Evolutionary conservation across 2,329 filamentous ascomycete species (phyloP), one percentile per base, ranked within the genome.

Genomic region (Akanthomyces uredinophilus): DNA sequence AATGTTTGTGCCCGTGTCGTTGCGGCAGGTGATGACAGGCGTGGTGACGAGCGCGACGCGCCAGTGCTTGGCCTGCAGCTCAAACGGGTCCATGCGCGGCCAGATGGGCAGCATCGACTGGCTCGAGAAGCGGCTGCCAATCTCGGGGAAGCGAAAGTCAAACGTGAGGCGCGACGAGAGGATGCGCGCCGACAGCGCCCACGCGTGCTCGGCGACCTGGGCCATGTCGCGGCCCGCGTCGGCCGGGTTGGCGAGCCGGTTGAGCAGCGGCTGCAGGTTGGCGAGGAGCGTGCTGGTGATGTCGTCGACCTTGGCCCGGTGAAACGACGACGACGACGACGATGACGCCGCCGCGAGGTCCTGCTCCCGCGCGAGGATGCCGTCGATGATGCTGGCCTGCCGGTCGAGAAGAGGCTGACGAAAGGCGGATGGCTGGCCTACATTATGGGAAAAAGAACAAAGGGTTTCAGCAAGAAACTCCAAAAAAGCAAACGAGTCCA

Each of bases 11-110:
- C 78, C 80, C 2, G 72, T 77, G 43, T 85, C 82, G 65, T 83
- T 82, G 37, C 82, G 77, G 66, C 82, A 78, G 2, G 81, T 84
- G 51, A 85, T 77, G 10, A 80, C 77, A 1, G 83, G 83, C 0
- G 83, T 84, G 5, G 82, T 79, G 32, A 82, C 79, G 1, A 84
- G 74, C 59, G 79, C 78, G n/a, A 86, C 70, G 5, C 82, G 78
- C 71, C 75, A 80, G 67, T 84, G 81, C 66, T 76, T 76, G 6
- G 75, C 72, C 71, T 84, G 81, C 22, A 85, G 70, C 57, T 78
- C 73, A 60, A 74, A 69, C 0, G 77, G 72, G 41, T 79, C 74
- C 32, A 73, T 67, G 41, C 69, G 65, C 27, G 75, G 74, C 70
- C 82, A 81, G 64, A 82, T 74, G 60, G 65, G 77, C 51, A 73